phyloP scores from a whole-genome alignment of 305 asterid genomes.

The Plantago coronopus region DNA sequence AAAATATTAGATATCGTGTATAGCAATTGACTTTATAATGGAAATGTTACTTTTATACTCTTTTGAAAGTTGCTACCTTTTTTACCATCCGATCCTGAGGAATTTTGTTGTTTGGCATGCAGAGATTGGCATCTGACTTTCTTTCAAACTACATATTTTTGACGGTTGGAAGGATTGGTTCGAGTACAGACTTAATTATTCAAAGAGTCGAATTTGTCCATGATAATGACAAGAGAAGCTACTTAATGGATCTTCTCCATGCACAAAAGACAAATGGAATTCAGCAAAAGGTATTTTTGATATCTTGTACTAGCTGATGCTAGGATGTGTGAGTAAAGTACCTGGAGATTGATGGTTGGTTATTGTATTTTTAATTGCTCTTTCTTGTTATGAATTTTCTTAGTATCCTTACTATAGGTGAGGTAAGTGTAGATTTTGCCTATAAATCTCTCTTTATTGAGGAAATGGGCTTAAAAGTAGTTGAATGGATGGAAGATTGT shows the following conservation, averaged over 20 bases:
- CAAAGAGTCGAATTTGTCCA: conserved; percentile 75
- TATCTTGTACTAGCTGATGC: conserved; percentile 10
- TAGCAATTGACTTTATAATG: conserved; percentile 6
- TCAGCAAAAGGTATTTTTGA: conserved; percentile 49
- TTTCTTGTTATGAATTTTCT: no score
- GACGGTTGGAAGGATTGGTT: conserved; percentile 86
- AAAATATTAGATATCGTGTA: not conserved
- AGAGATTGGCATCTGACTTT: conserved; percentile 89
- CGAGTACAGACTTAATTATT: conserved; percentile 75
- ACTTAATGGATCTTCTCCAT: conserved; percentile 88
- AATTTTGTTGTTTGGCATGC: conserved; percentile 29
- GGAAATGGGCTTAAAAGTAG: no score
- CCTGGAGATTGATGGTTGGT: not conserved
- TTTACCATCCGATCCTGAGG: conserved; percentile 9
- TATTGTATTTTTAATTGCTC: no score
- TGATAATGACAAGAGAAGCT: conserved; percentile 72
- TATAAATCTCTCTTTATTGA: no score
- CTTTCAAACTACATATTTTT: conserved; percentile 78
- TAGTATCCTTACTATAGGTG: no score
- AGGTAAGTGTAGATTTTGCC: no score
- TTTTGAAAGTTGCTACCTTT: conserved; percentile 3
- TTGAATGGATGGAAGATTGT: no score
- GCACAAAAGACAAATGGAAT: conserved; percentile 64
- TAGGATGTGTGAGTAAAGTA: conserved; percentile 10
- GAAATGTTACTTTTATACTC: not conserved